Evolutionary conservation across 805 yeast genomes (phyloP), one percentile per base, ranked within the genome.

Genomic region (Candida endomychidarum): DNA sequence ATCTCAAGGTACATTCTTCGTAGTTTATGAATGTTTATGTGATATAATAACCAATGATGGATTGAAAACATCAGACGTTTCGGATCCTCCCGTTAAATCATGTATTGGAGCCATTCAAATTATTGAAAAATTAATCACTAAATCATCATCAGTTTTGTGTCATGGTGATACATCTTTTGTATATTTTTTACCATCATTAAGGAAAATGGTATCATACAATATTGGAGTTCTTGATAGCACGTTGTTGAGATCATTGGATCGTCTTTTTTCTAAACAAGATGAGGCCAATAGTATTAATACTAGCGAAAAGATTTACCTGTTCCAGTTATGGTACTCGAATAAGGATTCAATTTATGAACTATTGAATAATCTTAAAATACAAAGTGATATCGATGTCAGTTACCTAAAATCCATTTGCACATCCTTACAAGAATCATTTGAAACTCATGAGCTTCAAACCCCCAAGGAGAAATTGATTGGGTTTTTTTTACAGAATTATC

Each of bases 381-480:
- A 47, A 30, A 50, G 60, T 20, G 54, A 54, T 4, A 60, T 58
- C 34, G 65, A 64, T 37, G 51, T 53, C 22, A 52, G 51, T 27
- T 60, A 63, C 34, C 61, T 67, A 56, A 58, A 49, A 24, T 54
- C 67, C 2, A 58, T 69, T 12, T 63, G 72, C 47, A 12, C 43
- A n/a, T 60, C 65, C 20, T 48, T 71, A 37, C 66, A 61, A 42
- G 39, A 41, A 8, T 39, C 69, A 22, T 57, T 51, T 36, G 63
- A 60, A 37, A 40, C 58, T 51, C 47, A 55, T 47, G 61, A 59
- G 34, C 62, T 72, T 15, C 56, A 55, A 1, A 75, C 80, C 0
- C 72, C 78, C 1, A 60, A 60, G 7, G 72, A 70, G 3, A 57
- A 55, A 8, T 49, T 79, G 21, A 57, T 77, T 1, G 55, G 57